Evolutionary conservation across 495 filamentous ascomycete species (phyloP).

Genomic region (Lophium mytilinum): DNA sequence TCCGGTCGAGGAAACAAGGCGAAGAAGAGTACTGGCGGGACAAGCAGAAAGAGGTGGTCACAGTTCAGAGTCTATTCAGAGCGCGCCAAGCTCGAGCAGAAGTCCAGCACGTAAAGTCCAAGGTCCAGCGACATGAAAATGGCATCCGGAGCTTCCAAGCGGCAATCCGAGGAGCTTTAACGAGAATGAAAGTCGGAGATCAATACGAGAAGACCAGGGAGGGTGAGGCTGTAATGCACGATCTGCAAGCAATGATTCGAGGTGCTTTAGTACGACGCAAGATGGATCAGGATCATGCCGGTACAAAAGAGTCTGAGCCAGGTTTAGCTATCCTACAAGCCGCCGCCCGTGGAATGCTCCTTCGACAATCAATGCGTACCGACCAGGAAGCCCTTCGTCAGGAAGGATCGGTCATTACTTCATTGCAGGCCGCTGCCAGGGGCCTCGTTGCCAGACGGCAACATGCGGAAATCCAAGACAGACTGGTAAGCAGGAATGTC

Average conservation of each 20-base stretch:
- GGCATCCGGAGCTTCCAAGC: conserved; percentile 51
- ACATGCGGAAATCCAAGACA: conserved; percentile 20
- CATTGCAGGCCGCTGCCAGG: conserved; percentile 19
- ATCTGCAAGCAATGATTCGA: conserved; percentile 60
- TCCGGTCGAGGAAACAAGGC: conserved; percentile 52
- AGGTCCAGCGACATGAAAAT: conserved; percentile 49
- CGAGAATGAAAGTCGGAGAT: conserved; percentile 31
- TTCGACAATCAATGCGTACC: conserved; percentile 26
- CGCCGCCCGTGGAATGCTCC: conserved; percentile 33
- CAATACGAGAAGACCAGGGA: conserved; percentile 30
- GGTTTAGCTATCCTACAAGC: conserved; percentile 63
- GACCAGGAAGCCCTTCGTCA: conserved; percentile 31
- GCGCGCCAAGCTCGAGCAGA: conserved; percentile 65
- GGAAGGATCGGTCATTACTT: conserved; percentile 20
- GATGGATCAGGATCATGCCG: conserved; percentile 41
- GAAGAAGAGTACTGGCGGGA: conserved; percentile 61
- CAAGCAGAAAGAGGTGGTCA: conserved; percentile 62
- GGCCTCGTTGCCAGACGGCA: conserved; percentile 15
- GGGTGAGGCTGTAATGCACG: conserved; percentile 45
- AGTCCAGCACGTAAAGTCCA: conserved; percentile 54
- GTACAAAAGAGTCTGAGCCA: conserved; percentile 40
- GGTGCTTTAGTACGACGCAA: conserved; percentile 49
- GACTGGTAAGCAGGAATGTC: conserved; percentile 22
- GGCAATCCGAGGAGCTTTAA: conserved; percentile 34
- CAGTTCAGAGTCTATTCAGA: conserved; percentile 77